These are phyloP conservation scores for Aquanectria penicillioides DNA, from an alignment of 2,329 filamentous ascomycete species.

Conservation along the genomic window DNA sequence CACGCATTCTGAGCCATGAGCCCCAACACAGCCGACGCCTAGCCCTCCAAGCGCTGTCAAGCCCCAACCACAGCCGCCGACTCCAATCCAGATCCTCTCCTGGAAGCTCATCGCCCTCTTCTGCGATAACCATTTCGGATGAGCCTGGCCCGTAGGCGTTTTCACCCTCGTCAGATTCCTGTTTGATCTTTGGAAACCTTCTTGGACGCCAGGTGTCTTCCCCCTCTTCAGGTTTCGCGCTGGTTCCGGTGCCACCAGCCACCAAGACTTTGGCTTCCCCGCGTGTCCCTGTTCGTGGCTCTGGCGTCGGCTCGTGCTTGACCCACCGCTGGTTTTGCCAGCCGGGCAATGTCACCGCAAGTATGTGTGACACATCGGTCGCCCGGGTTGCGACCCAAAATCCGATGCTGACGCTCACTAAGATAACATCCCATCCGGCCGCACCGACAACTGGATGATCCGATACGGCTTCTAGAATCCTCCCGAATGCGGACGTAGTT, in stretches of 20 bases:
- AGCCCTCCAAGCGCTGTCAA: slow-evolving; percentile 55
- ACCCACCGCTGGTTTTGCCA: slow-evolving; percentile 23
- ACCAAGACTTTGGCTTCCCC: slow-evolving; percentile 2
- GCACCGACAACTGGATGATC: slow-evolving; percentile 68
- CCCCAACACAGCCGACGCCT: slow-evolving; percentile 55
- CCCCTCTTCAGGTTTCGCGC: neutral
- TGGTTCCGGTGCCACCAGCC: neutral
- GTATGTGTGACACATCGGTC: slow-evolving; percentile 60
- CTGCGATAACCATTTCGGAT: slow-evolving; percentile 41
- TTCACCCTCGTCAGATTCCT: slow-evolving; percentile 43
- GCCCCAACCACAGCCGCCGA: slow-evolving; percentile 58
- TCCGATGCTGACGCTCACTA: slow-evolving; percentile 63
- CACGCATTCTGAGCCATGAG: slow-evolving; percentile 60
- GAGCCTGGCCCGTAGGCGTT: slow-evolving; percentile 51
- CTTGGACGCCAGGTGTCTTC: slow-evolving; percentile 1
- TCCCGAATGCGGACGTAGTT: slow-evolving; percentile 55
- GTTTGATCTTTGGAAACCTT: slow-evolving; percentile 23
- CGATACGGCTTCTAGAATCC: slow-evolving; percentile 59
- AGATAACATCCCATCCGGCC: slow-evolving; percentile 67
- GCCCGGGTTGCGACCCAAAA: slow-evolving; percentile 66
- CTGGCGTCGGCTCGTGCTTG: slow-evolving; percentile 24
- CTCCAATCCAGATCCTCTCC: slow-evolving; percentile 50
- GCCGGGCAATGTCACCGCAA: slow-evolving; percentile 49
- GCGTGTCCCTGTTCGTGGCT: neutral
- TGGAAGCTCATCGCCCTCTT: slow-evolving; percentile 55